Evolutionary conservation across 768 basidiomycete species (phyloP).

Genomic region (Russula compacta): DNA sequence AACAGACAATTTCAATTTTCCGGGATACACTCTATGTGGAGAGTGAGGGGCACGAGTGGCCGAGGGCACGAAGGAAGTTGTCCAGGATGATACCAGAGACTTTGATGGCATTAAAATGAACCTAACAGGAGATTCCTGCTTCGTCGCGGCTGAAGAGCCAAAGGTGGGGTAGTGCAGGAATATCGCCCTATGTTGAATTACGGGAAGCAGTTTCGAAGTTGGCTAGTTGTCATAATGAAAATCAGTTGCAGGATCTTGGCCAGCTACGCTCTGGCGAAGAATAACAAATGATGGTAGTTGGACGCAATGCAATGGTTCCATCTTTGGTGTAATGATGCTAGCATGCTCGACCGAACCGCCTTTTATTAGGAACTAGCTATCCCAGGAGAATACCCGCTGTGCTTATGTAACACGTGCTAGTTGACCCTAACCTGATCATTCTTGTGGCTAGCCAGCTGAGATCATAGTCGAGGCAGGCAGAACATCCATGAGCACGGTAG

Average conservation of each 20-base stretch:
- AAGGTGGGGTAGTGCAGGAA: neutral
- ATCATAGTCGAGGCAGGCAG: neutral
- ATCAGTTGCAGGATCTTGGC: neutral
- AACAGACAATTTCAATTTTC: neutral
- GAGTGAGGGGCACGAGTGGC: neutral
- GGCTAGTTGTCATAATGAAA: neutral
- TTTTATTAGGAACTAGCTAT: no score
- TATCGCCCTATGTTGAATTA: neutral
- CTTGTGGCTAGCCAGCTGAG: neutral
- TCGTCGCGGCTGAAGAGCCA: neutral
- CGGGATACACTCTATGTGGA: neutral
- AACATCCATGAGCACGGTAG: neutral
- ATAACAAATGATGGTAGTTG: neutral
- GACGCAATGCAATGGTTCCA: no score
- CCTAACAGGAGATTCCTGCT: neutral
- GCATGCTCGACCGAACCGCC: no score
- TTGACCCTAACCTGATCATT: no score
- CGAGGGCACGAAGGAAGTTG: neutral
- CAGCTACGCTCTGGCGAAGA: neutral
- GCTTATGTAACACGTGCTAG: no score
- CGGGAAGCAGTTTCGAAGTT: neutral
- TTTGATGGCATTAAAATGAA: conserved; percentile 1
- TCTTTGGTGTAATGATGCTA: no score
- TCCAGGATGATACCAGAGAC: neutral
- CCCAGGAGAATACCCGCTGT: no score